phyloP scores from a whole-genome alignment of 495 filamentous ascomycete species.

The Aspergillus saccharolyticus region DNA sequence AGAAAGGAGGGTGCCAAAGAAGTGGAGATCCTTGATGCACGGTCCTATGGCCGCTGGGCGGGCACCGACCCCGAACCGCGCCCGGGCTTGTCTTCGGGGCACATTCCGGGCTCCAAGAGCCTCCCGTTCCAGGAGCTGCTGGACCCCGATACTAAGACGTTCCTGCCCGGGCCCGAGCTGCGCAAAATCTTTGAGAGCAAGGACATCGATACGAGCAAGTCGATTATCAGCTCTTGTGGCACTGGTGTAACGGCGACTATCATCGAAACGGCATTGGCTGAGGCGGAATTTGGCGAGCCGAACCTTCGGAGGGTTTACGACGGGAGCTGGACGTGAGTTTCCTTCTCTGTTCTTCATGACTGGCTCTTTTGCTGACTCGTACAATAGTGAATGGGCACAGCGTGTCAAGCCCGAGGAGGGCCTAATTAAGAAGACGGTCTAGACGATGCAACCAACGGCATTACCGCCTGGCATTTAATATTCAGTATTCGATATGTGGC shows the following conservation, averaged over 20 bases:
- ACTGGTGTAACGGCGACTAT: conserved; percentile 94
- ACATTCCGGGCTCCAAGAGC: conserved; percentile 84
- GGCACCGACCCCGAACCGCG: conserved; percentile 85
- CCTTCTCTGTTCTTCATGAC: background rate
- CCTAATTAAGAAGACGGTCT: conserved; percentile 52
- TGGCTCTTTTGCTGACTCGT: conserved; percentile 16
- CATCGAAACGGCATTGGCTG: conserved; percentile 78
- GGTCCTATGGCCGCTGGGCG: conserved; percentile 71
- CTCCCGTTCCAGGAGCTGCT: conserved; percentile 76
- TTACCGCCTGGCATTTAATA: background rate
- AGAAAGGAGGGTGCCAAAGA: conserved; percentile 74
- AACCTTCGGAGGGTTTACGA: conserved; percentile 78
- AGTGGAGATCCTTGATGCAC: conserved; percentile 86
- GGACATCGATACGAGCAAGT: conserved; percentile 73
- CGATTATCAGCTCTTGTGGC: conserved; percentile 85
- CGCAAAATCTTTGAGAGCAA: conserved; percentile 69
- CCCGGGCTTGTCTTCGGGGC: conserved; percentile 79
- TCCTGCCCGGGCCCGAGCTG: conserved; percentile 67
- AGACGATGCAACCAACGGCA: conserved; percentile 3
- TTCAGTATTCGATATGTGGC: background rate
- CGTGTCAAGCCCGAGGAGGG: conserved; percentile 55
- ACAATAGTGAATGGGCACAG: conserved; percentile 68
- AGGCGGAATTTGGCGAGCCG: conserved; percentile 67
- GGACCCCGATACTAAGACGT: conserved; percentile 74
- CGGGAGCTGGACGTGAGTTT: conserved; percentile 93